Evolutionary conservation across 2,329 filamentous ascomycete species (phyloP), one percentile per base, ranked within the genome.

Genomic region (Aspergillus pseudoglaucus): DNA sequence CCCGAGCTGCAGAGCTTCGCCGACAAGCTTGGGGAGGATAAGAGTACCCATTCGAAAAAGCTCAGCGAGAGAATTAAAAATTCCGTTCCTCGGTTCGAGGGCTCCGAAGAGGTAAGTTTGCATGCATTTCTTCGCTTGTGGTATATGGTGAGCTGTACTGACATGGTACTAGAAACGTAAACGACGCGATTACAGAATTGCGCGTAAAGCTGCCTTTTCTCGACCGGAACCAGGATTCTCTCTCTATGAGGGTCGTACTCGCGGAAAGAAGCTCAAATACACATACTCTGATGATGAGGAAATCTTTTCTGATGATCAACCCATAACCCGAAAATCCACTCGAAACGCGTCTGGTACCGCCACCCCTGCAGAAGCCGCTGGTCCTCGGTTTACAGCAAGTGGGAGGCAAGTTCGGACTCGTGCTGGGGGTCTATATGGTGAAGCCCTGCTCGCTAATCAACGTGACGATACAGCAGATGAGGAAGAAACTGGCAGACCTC

Each of bases 251-350:
- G 93, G 93, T 44, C 88, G 93, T 46, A 98, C 94, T 4, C 83
- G 93, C 50, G 93, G 93, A 48, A 97, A 98, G 75, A 87, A 91
- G 52, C 87, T 95, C 72, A 94, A 90, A 68, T 98, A 98, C 64
- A 98, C 89, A 0, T 98, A 88, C 63, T 94, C 90, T 0, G 90
- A 96, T 45, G 88, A 94, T 20, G 88, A 94, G 56, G 85, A 85
- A 32, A 82, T 84, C 14, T 81, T 82, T 42, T 75, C 72, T 45
- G 79, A 66, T 65, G 90, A 75, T 51, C 71, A 73, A 15, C 80
- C 84, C 6, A 88, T 88, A 10, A 79, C 82, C 15, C 83, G 80
- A 40, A 74, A 77, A 42, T 83, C 81, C 4, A 73, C 72, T 8
- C 73, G 91, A 22, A 87, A 89, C 55, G 57, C 59, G 2, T 89